A percentile compares a stretch with the other conserved stretches of the same genome.
Conservation (phyloP, 2,329 filamentous ascomycete species). For the Diaporthe sp. region DNA sequence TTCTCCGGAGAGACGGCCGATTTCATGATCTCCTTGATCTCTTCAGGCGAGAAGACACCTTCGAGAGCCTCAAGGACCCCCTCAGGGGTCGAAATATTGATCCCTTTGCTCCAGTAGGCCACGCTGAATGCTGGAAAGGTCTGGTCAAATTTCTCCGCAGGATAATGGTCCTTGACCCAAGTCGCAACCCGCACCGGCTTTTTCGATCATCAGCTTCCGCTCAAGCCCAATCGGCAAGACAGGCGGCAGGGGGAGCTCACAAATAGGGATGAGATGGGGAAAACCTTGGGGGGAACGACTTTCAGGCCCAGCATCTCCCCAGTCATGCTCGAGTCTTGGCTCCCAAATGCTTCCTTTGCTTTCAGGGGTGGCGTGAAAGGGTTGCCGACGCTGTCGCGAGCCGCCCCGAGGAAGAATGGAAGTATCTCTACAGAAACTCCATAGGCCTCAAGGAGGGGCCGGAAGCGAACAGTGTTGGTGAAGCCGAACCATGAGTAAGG, state of each 20-base stretch:
- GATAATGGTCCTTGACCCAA: constrained; percentile 10
- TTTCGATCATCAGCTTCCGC: constrained; percentile 55
- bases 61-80: constrained; percentile 6
- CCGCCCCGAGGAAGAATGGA: not conserved
- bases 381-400: constrained; percentile 2
- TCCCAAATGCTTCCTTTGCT: constrained; percentile 3
- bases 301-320: constrained; percentile 18
- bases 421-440: not conserved
- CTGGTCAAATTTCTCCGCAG: constrained; percentile 3
- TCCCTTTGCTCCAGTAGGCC: constrained; percentile 6
- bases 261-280: constrained; percentile 15
- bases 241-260: not conserved
- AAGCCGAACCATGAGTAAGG: constrained; percentile 23
- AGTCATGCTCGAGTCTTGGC: not conserved
- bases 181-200: constrained; percentile 15
- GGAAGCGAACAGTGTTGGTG: constrained; percentile 6
- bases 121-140: constrained; percentile 2
- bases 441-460: not conserved
- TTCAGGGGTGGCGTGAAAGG: constrained; percentile 3
- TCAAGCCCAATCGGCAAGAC: not conserved
- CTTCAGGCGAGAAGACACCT: not conserved
- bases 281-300: not conserved
- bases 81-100: constrained; percentile 3
- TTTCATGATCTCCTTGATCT: constrained; percentile 16
- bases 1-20: not conserved